phyloP scores from a whole-genome alignment of 768 basidiomycete species.

The Boletus pseudopeckii region DNA sequence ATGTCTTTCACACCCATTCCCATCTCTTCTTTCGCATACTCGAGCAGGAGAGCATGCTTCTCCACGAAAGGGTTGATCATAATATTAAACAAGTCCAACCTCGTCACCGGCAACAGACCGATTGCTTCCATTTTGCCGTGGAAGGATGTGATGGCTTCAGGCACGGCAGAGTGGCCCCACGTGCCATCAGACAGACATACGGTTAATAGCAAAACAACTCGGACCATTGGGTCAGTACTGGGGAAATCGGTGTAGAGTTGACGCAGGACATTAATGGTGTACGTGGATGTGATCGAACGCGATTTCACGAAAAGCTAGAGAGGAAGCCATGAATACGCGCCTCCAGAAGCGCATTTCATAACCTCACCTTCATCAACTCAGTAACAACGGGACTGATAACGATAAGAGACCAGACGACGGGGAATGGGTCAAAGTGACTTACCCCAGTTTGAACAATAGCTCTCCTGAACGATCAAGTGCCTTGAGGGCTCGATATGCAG shows the following conservation, averaged over 20 bases:
- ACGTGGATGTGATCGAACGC: conserved; percentile 54
- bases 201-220: conserved; percentile 70
- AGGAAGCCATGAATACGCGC: conserved; percentile 2
- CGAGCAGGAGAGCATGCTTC: conserved; percentile 46
- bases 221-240: conserved; percentile 53
- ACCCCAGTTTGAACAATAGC: conserved; percentile 68
- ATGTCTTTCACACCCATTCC: conserved; percentile 43
- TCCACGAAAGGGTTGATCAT: conserved; percentile 71
- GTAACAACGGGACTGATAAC: conserved; percentile 44
- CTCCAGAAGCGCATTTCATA: background rate
- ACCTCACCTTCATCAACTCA: conserved; percentile 62
- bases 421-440: conserved; percentile 22
- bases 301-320: conserved; percentile 65
- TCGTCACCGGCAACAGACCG: conserved; percentile 52
- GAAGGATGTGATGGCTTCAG: conserved; percentile 31
- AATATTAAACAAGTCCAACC: conserved; percentile 57
- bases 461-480: conserved; percentile 59
- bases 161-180: conserved; percentile 27
- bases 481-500: conserved; percentile 67
- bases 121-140: conserved; percentile 53
- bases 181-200: conserved; percentile 46
- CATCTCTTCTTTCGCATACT: conserved; percentile 46
- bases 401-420: conserved; percentile 4
- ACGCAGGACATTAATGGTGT: conserved; percentile 52
- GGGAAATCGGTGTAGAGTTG: conserved; percentile 68